Evolutionary conservation across 2,329 filamentous ascomycete genomes (phyloP), one percentile per base, ranked within the genome.

Genomic region (Monosporascus sp.): DNA sequence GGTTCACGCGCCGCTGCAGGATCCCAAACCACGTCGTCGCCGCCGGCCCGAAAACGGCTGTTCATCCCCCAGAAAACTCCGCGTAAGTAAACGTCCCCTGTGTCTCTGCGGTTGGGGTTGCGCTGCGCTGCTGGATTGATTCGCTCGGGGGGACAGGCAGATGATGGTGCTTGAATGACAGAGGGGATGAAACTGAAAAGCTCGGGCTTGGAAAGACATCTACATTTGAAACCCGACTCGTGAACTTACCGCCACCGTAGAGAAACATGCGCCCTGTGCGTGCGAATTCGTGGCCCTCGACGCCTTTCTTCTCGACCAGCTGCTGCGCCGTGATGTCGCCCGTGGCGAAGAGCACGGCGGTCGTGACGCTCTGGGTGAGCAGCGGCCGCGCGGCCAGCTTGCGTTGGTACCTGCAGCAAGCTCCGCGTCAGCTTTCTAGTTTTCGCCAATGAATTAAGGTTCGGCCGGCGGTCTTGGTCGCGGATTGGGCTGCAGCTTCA

Each of bases 291-390:
- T 99, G 93, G 60, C 88, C 87, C 62, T 86, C 74, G 26, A 88
- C 61, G 19, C 91, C 92, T 65, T 81, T 86, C 70, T 85, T 86
- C 74, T 97, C 93, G 55, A 99, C 89, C 37, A 84, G 78, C 74
- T 97, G 93, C 74, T 99, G 94, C 38, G 94, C 91, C 61, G 95
- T 86, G 56, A 88, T 79, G 74, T 99, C 94, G 65, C 94, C 94
- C 16, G 91, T 89, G 54, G 88, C 92, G 70, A 97, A 99, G 58
- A 99, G 86, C 55, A 97, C 81, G 48, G 90, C 88, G 40, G 93
- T 97, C 53, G 91, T 96, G 64, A 96, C 76, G 69, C 87, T 89
- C 78, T 96, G 91, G 11, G 93, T 97, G 66, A 97, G 83, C 63
- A 97, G 78, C 55, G 93, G 93, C 67, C 89, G 84, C 65, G 85